These are phyloP conservation scores for Paecilomyces sp. DNA, from an alignment of 2,329 filamentous ascomycete species.

Conservation along the genomic window DNA sequence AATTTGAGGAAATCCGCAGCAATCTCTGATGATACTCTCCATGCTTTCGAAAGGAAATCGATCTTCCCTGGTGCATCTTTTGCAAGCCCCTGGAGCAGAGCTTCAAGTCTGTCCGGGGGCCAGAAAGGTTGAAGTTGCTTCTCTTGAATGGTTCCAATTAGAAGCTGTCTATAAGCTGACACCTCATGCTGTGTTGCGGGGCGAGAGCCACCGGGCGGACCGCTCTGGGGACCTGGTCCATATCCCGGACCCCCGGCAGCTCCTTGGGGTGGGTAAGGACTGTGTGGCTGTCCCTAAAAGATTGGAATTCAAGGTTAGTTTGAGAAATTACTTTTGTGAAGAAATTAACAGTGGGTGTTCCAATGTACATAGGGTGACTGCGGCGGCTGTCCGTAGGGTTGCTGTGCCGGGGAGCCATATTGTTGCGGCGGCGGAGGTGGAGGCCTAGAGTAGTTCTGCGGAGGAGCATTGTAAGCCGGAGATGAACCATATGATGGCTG, in stretches of 20 bases:
- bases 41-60: slow-evolving; percentile 49
- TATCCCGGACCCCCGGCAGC: slow-evolving; percentile 13
- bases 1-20: slow-evolving; percentile 58
- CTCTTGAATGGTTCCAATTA: slow-evolving; percentile 52
- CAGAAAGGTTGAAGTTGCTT: slow-evolving; percentile 54
- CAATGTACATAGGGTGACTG: slow-evolving; percentile 12
- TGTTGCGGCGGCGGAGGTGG: slow-evolving; percentile 34
- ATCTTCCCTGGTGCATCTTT: slow-evolving; percentile 37
- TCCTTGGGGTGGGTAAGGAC: slow-evolving; percentile 20
- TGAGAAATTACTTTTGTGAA: neutral
- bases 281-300: slow-evolving; percentile 8
- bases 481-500: slow-evolving; percentile 3
- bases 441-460: slow-evolving; percentile 34
- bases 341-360: too few relatives aligned
- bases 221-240: slow-evolving; percentile 20
- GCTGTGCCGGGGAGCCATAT: slow-evolving; percentile 23
- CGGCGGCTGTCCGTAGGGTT: slow-evolving; percentile 23
- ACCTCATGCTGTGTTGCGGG: slow-evolving; percentile 43
- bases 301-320: neutral
- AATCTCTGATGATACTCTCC: slow-evolving; percentile 52
- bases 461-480: slow-evolving; percentile 9
- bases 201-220: slow-evolving; percentile 17
- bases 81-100: slow-evolving; percentile 23
- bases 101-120: slow-evolving; percentile 43
- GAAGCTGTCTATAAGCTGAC: slow-evolving; percentile 49